Conservation (phyloP, 805 yeast species). For the Spathaspora hagerdaliae region DNA sequence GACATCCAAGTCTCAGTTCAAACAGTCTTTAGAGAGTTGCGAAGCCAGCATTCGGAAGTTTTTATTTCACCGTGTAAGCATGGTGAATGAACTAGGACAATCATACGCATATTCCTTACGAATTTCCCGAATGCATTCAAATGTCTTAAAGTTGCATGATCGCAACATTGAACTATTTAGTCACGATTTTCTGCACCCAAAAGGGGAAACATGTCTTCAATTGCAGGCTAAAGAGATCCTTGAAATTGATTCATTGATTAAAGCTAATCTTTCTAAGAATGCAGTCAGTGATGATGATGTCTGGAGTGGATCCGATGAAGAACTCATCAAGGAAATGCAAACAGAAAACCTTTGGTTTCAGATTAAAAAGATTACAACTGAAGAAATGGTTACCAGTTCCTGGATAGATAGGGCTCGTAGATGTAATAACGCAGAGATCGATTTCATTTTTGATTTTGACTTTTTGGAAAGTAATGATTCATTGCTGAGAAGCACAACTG, state of each 20-base stretch:
- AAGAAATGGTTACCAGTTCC: slow-evolving; percentile 1
- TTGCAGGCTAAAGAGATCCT: background rate
- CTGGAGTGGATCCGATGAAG: slow-evolving; percentile 1
- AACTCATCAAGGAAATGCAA: slow-evolving; percentile 6
- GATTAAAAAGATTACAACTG: slow-evolving; percentile 2
- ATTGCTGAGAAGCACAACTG: too few relatives aligned
- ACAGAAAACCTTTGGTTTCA: slow-evolving; percentile 12
- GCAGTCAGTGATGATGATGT: background rate
- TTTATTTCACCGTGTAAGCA: background rate
- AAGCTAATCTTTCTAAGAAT: background rate
- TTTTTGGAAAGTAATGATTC: too few relatives aligned
- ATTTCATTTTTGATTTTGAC: background rate
- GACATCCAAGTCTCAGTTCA: background rate
- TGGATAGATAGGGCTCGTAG: slow-evolving; percentile 1
- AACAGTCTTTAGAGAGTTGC: background rate
- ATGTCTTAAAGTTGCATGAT: background rate
- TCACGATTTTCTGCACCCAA: background rate
- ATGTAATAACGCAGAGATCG: background rate
- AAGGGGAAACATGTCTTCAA: background rate
- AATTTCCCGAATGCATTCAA: background rate
- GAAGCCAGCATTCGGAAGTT: background rate
- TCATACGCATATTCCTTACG: slow-evolving; percentile 1
- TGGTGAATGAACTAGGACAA: background rate
- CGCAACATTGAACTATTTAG: background rate
- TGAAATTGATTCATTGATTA: background rate